These are phyloP conservation scores for Colletotrichum abscissum DNA, from an alignment of 2,329 filamentous ascomycete genomes.

Conservation along the genomic window DNA sequence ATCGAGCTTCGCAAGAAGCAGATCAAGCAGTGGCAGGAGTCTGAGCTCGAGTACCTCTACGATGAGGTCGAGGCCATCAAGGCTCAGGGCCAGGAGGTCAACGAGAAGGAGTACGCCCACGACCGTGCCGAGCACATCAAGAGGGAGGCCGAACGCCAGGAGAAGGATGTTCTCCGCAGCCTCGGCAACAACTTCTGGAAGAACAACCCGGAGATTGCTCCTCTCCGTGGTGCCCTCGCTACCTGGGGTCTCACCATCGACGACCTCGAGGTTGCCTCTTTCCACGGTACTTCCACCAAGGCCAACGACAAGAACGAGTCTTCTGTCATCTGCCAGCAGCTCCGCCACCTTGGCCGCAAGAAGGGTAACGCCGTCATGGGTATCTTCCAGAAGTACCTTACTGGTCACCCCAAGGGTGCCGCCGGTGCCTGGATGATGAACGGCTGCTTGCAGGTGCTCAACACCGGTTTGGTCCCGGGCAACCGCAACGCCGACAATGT, in stretches of 20 bases:
- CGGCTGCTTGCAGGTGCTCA: conserved; percentile 94
- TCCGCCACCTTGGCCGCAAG: conserved; percentile 91
- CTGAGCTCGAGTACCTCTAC: conserved; percentile 90
- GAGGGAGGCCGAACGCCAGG: conserved; percentile 85
- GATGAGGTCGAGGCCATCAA: conserved; percentile 95
- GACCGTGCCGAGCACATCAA: conserved; percentile 90
- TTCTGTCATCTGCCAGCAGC: conserved; percentile 94
- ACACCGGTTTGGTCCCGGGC: conserved; percentile 92
- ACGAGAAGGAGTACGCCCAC: conserved; percentile 86
- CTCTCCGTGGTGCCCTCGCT: conserved; percentile 92
- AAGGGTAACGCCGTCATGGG: conserved; percentile 97
- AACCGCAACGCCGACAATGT: conserved; percentile 99
- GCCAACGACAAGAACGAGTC: conserved; percentile 99
- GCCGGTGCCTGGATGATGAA: conserved; percentile 99
- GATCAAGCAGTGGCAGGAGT: conserved; percentile 97
- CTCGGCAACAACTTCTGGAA: conserved; percentile 99
- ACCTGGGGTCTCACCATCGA: conserved; percentile 99
- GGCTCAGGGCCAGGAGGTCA: conserved; percentile 77
- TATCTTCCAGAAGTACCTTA: conserved; percentile 99
- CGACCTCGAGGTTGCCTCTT: conserved; percentile 93
- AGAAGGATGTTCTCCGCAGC: conserved; percentile 91
- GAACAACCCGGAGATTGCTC: conserved; percentile 91
- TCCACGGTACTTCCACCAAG: conserved; percentile 98
- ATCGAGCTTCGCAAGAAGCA: conserved; percentile 93
- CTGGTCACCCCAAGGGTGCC: conserved; percentile 98